Percentiles rank a stretch among this genome's conserved stretches.
These are phyloP conservation scores for Logfia minima DNA, from an alignment of 129 eudicot genomes.

Conservation along the genomic window DNA sequence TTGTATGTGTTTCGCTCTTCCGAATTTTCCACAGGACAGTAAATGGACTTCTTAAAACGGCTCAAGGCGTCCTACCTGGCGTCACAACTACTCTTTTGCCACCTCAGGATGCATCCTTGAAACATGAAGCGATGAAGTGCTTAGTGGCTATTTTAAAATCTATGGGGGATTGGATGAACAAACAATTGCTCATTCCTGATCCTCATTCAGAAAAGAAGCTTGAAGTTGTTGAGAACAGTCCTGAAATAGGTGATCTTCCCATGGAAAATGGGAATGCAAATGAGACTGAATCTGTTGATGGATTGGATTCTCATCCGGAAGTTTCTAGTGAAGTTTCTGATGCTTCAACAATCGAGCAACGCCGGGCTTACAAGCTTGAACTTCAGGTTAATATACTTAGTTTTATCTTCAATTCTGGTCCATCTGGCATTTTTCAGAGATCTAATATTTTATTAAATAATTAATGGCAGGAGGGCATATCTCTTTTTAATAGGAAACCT, in stretches of 20 bases:
- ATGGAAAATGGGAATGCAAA: conserved; percentile 56
- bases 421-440: conserved; percentile 27
- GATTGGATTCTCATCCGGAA: conserved; percentile 81
- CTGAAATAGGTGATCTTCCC: conserved; percentile 55
- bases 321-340: conserved; percentile 79
- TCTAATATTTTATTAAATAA: conserved; percentile 37
- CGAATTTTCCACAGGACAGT: conserved; percentile 62
- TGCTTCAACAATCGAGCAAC: conserved; percentile 88
- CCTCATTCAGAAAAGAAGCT: conserved; percentile 56
- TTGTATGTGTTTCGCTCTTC: background rate
- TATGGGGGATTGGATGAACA: conserved; percentile 99
- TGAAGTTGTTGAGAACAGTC: conserved; percentile 55
- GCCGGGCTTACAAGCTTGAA: conserved; percentile 98
- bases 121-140: conserved; percentile 95
- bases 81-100: conserved; percentile 77
- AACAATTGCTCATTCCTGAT: conserved; percentile 91
- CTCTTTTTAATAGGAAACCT: conserved; percentile 90
- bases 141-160: conserved; percentile 82
- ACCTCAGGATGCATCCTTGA: conserved; percentile 86
- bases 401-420: conserved; percentile 25
- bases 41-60: conserved; percentile 97
- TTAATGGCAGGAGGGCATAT: conserved; percentile 92
- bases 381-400: conserved; percentile 67
- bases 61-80: conserved; percentile 98
- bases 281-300: conserved; percentile 72